Evolutionary conservation across 208 protist species (phyloP).

Genomic region (Leishmania guyanensis): DNA sequence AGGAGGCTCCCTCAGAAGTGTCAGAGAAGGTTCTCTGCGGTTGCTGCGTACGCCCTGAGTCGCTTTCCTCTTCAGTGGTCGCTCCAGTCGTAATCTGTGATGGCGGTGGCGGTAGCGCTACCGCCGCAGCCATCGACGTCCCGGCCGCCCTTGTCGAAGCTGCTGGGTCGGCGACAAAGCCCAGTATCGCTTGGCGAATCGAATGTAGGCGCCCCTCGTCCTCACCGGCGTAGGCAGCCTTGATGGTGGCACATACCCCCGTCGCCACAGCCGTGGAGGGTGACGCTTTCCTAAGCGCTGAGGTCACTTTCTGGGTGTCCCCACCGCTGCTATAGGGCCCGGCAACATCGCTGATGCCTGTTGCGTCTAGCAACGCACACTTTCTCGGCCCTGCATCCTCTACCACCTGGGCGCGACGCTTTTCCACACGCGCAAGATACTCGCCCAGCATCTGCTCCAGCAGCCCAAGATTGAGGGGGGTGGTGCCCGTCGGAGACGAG

Average conservation of each 20-base stretch:
- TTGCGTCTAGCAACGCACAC: background rate
- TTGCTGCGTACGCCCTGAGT: background rate
- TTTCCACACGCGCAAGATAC: conserved; percentile 35
- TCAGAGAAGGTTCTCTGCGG: background rate
- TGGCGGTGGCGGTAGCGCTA: background rate
- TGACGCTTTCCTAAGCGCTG: background rate
- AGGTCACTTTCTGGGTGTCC: background rate
- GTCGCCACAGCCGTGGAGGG: conserved; percentile 3
- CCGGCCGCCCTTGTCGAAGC: background rate
- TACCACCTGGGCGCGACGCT: conserved; percentile 21
- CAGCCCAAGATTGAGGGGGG: conserved; percentile 27
- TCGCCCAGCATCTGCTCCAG: conserved; percentile 31
- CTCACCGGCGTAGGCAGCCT: conserved; percentile 17
- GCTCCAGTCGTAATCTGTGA: background rate
- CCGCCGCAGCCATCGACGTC: background rate
- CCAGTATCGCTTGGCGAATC: conserved; percentile 29
- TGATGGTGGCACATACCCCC: conserved; percentile 28
- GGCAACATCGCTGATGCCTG: background rate
- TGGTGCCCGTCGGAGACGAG: conserved; percentile 2
- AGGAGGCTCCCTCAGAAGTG: background rate
- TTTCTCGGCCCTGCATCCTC: background rate
- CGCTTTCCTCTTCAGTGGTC: background rate
- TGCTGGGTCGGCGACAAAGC: conserved; percentile 23
- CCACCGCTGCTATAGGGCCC: background rate
- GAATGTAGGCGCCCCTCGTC: conserved; percentile 20